These are phyloP conservation scores for Phytophthora agathidicida DNA, from an alignment of 352 stramenopile genomes.

Conservation along the genomic window DNA sequence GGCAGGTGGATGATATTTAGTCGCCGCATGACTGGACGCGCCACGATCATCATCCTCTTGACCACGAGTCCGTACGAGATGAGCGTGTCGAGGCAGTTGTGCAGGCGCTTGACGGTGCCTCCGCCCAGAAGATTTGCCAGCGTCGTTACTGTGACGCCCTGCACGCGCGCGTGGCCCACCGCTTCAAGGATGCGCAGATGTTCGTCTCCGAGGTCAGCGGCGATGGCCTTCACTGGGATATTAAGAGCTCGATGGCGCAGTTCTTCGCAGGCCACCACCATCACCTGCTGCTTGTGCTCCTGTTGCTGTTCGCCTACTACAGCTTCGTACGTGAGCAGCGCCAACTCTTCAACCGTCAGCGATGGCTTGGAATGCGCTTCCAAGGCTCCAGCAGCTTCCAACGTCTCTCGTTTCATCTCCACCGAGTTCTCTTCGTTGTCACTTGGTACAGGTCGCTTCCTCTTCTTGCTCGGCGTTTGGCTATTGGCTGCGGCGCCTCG, in stretches of 20 bases:
- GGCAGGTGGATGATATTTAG: slow-evolving; percentile 86
- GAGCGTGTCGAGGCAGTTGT: slow-evolving; percentile 80
- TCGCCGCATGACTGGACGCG: slow-evolving; percentile 56
- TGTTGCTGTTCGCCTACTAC: slow-evolving; percentile 6
- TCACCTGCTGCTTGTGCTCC: slow-evolving; percentile 23
- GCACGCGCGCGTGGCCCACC: slow-evolving; percentile 52
- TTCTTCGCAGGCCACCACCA: slow-evolving; percentile 66
- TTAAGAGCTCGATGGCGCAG: slow-evolving; percentile 76
- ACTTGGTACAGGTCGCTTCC: slow-evolving; percentile 43
- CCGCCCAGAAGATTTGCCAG: slow-evolving; percentile 42
- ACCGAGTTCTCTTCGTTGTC: slow-evolving; percentile 3
- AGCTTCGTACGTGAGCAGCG: slow-evolving; percentile 28
- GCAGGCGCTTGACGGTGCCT: slow-evolving; percentile 69
- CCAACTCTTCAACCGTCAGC: slow-evolving; percentile 20
- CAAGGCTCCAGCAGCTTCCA: not conserved
- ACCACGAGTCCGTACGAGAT: slow-evolving; percentile 81
- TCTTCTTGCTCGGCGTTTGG: slow-evolving; percentile 48
- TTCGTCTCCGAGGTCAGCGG: slow-evolving; percentile 64
- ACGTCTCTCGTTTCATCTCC: slow-evolving; percentile 29
- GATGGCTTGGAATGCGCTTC: not conserved
- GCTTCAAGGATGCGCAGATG: slow-evolving; percentile 73
- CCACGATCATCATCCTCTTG: slow-evolving; percentile 86
- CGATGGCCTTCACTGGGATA: slow-evolving; percentile 62
- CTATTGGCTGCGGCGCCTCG: slow-evolving; percentile 3
- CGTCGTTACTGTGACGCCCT: slow-evolving; percentile 62